These are phyloP conservation scores for Scenedesmus sp. DNA, from an alignment of 163 green algal genomes.

Conservation along the genomic window DNA sequence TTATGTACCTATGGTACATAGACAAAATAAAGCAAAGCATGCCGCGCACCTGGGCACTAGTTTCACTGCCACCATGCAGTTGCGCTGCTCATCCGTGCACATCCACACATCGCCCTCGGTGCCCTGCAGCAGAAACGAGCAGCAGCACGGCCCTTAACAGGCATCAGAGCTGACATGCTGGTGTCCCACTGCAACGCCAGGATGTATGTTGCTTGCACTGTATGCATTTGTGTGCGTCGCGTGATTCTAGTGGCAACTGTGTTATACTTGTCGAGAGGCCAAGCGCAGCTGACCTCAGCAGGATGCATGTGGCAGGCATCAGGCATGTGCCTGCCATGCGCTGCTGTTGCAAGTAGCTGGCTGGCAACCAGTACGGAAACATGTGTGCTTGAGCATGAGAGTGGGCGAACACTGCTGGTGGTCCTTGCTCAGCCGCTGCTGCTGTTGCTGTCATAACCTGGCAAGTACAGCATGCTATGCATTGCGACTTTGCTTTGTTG, in stretches of 20 bases:
- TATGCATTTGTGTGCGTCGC: too few species aligned
- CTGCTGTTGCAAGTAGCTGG: too few species aligned
- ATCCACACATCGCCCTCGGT: slow-evolving; percentile 50
- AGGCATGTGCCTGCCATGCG: not conserved
- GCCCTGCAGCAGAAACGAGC: slow-evolving; percentile 17
- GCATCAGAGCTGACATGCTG: not conserved
- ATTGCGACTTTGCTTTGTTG: not conserved
- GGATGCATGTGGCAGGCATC: too few species aligned
- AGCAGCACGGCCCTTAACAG: not conserved
- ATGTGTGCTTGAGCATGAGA: too few species aligned
- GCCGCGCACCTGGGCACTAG: slow-evolving; percentile 7
- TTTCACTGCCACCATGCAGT: slow-evolving; percentile 47
- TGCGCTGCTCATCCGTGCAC: not conserved
- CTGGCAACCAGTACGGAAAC: too few species aligned
- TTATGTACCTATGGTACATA: too few species aligned
- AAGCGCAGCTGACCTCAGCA: too few species aligned
- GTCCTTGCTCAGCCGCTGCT: not conserved
- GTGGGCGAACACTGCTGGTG: too few species aligned
- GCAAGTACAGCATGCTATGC: not conserved
- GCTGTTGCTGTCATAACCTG: not conserved
- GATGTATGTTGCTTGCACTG: too few species aligned
- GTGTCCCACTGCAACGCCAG: too few species aligned
- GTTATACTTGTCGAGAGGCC: too few species aligned
- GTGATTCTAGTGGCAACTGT: too few species aligned
- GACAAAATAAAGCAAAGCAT: not conserved